Base-by-base conservation (phyloP, 306 rosid species). In the Comarum palustre region DNA sequence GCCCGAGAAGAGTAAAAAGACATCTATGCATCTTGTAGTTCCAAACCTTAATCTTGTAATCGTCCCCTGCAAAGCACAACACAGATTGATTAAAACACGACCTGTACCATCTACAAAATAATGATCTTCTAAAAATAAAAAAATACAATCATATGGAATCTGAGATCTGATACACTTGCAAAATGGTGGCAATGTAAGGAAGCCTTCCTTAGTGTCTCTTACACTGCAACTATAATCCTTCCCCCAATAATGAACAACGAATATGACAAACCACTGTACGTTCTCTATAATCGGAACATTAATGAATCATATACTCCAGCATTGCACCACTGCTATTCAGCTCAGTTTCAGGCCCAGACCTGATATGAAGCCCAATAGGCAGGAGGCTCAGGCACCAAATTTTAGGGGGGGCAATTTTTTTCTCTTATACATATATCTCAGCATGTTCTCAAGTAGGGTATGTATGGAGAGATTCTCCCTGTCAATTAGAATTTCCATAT, bases 1-100 rank as follows among this genome's bases (percentile, higher is more conserved):
- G 98, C 66, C 98, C 98, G 45, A 93, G 86, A 73, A 93, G 97
- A 54, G 98, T 90, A 83, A 93, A 93, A 73, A 93, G 85, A 79
- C 97, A 93, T 78, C 97, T 84, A 50, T 93, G 98, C 86, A 89
- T 80, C 92, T 93, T 93, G 84, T 93, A 93, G 90, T 93, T 93
- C 98, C 98, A 93, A 63, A 93, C 98, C 75, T 93, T 93, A 81
- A 93, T 93, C 86, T 93, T 93, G 90, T 93, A 93, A 79, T 93
- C 98, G 77, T 93, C 98, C 85, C 98, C 98, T 93, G 92, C 76
- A 73, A 57, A 82, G 67, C 52, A 67, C 73, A 52, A 73, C 60
- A 60, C 70, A 22, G 36, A 65, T 36, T 63, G 47, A 19, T 71
- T 48, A 52, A 62, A 17, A 22, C 14, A 69, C 15, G 13, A 47